Percentiles rank a stretch among this genome's conserved stretches.
phyloP scores from a whole-genome alignment of 352 stramenopile genomes.

The Discostella stelligera region DNA sequence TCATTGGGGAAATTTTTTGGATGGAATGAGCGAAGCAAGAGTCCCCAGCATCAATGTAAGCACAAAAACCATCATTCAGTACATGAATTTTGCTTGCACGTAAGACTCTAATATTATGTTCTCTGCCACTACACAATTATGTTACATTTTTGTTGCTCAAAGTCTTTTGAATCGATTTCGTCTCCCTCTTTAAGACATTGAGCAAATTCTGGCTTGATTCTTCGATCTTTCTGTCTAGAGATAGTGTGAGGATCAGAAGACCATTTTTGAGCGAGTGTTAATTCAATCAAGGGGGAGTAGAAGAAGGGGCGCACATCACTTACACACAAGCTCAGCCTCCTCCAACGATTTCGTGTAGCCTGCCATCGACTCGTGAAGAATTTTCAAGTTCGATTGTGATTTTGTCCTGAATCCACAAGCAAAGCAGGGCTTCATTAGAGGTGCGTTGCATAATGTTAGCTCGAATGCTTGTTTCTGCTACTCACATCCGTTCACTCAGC shows the following conservation, averaged over 20 bases:
- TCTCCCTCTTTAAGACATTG: conserved; percentile 19
- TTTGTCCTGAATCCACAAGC: conserved; percentile 1
- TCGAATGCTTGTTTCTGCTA: neutral
- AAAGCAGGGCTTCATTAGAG: neutral
- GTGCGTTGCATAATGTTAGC: neutral
- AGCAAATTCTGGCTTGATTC: conserved; percentile 21
- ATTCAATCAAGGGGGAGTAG: neutral
- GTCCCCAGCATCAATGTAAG: neutral
- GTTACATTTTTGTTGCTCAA: neutral
- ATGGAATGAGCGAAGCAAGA: conserved; percentile 60
- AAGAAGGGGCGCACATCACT: neutral
- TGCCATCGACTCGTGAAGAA: conserved; percentile 10
- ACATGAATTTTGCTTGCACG: neutral
- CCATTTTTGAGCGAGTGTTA: neutral
- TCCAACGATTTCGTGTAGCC: conserved; percentile 26
- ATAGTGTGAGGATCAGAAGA: neutral
- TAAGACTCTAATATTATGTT: neutral
- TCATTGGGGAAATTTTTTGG: conserved; percentile 78
- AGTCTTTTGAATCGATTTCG: conserved; percentile 27
- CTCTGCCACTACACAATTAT: neutral
- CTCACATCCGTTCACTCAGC: conserved; percentile 14
- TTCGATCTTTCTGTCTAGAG: conserved; percentile 28
- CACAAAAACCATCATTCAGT: neutral
- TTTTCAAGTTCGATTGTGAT: conserved; percentile 13
- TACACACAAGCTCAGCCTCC: conserved; percentile 22